Evolutionary conservation across 176 grass and related monocot genomes (phyloP), one percentile per base, ranked within the genome.

Genomic region (Microstegium vimineum): DNA sequence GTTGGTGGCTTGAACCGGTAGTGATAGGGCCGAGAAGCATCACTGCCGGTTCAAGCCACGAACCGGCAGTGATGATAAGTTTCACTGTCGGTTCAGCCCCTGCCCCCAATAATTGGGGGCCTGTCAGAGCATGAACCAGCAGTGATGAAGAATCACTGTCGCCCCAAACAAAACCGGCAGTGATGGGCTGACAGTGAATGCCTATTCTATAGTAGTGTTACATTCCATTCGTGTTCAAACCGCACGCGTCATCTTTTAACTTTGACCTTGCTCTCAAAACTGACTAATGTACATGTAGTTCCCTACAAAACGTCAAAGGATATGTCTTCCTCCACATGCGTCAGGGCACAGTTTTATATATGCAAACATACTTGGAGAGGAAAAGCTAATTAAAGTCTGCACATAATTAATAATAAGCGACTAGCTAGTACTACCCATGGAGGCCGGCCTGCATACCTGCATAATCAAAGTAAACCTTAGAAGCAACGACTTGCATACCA

Each of bases 381-480:
- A 51, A 8, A 52, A 8, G 18, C 17, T 18, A 54, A 52, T 51
- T 51, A 52, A n/a, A 56, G 7, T 22, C 7, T 56, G 51, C 18
- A 56, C 51, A 56, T n/a, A 8, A 52, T 52, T 52, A 52, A 0
- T n/a, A n/a, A n/a, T 8, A 52, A 52, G 49, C 49, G 22, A 22
- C 18, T 52, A n/a, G n/a, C n/a, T n/a, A n/a, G n/a, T n/a, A 51
- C 47, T 66, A 30, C 28, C 36, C 9, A 4, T 8, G 34, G 2
- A 16, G 36, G 43, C n/a, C n/a, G n/a, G n/a, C 27, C 32, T 64
- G 22, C 14, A 20, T 5, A 12, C 11, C 36, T 61, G 30, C 20
- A 46, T 71, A 72, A 78, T 15, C 71, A 82, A 73, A 82, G 78
- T 86, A 73, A 90, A 82, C 65, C 88, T 86, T 90, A 10, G 67